Percentiles rank a stretch among this genome's conserved stretches.
Evolutionary conservation across 495 filamentous ascomycete genomes (phyloP).

Genomic region (Penicillium coprophilum): DNA sequence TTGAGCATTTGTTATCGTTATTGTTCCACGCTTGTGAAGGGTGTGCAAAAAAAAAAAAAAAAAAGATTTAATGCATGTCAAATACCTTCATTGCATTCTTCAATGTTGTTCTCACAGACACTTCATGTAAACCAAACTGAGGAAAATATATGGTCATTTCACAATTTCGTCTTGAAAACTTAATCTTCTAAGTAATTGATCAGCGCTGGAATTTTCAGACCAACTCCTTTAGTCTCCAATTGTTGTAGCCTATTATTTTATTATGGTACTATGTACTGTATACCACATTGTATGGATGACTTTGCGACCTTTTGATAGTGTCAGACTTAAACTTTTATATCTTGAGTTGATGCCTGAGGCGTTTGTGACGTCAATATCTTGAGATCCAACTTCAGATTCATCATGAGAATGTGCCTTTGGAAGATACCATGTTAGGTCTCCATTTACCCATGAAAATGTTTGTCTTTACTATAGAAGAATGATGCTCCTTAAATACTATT

Average conservation of each 20-base stretch:
- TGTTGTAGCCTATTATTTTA: not conserved
- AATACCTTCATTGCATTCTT: not conserved
- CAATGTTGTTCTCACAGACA: not conserved
- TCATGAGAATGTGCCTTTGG: not conserved
- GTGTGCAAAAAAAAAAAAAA: no score
- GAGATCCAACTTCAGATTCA: not conserved
- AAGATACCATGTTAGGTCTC: not conserved
- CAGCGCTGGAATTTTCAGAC: no score
- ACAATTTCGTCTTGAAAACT: not conserved
- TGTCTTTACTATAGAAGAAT: not conserved
- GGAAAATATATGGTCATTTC: not conserved
- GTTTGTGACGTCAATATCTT: not conserved
- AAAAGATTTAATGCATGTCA: not conserved
- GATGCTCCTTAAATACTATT: not conserved
- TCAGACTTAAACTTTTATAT: not conserved
- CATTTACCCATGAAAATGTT: not conserved
- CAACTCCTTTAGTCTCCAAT: no score
- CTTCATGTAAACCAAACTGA: not conserved
- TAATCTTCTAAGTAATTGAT: not conserved
- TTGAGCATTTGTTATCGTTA: not conserved
- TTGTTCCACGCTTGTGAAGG: no score
- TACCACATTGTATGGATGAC: no score
- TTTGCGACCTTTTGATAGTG: no score
- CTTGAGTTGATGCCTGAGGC: not conserved
- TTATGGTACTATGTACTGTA: not conserved